These are phyloP conservation scores for Dactylellina sp. DNA, from an alignment of 2,329 filamentous ascomycete species.

Conservation along the genomic window DNA sequence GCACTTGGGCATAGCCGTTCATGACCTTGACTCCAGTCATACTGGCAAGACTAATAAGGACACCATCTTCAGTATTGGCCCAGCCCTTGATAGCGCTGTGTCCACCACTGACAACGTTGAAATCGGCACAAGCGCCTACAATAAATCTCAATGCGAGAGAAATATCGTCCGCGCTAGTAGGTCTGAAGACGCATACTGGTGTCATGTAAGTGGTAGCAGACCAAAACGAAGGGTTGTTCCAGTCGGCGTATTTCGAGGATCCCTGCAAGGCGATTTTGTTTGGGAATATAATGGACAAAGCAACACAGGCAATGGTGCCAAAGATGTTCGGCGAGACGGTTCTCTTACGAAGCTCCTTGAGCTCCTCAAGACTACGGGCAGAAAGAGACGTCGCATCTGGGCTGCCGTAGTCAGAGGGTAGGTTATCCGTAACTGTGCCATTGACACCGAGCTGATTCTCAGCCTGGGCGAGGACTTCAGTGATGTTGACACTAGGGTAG, in stretches of 20 bases:
- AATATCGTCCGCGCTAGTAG: constrained; percentile 21
- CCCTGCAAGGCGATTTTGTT: constrained; percentile 18
- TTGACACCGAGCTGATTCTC: constrained; percentile 51
- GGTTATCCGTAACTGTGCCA: constrained; percentile 37
- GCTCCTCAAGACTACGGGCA: constrained; percentile 11
- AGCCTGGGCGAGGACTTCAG: constrained; percentile 38
- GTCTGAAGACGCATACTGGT: constrained; percentile 38
- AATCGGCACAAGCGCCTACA: constrained; percentile 5
- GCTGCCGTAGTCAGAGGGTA: constrained; percentile 20
- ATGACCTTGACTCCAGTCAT: constrained; percentile 24
- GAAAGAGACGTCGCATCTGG: constrained; percentile 2
- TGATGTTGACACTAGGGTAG: constrained; percentile 37
- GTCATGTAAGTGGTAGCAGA: constrained; percentile 40
- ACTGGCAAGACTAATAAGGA: constrained; percentile 30
- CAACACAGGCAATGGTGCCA: constrained; percentile 12
- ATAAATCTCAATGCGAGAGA: constrained; percentile 42
- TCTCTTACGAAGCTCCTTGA: constrained; percentile 22
- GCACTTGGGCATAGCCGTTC: constrained; percentile 19
- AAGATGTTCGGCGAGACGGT: not conserved
- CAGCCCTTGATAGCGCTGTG: constrained; percentile 54
- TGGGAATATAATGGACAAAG: constrained; percentile 10
- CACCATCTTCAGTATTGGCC: constrained; percentile 44
- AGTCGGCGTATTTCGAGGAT: constrained; percentile 20
- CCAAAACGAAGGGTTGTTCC: constrained; percentile 53
- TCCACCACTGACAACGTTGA: constrained; percentile 48